A percentile compares a stretch with the other conserved stretches of the same genome.
Evolutionary conservation across 164 flowering plant species (phyloP).

Genomic region (Pachysandra terminalis): DNA sequence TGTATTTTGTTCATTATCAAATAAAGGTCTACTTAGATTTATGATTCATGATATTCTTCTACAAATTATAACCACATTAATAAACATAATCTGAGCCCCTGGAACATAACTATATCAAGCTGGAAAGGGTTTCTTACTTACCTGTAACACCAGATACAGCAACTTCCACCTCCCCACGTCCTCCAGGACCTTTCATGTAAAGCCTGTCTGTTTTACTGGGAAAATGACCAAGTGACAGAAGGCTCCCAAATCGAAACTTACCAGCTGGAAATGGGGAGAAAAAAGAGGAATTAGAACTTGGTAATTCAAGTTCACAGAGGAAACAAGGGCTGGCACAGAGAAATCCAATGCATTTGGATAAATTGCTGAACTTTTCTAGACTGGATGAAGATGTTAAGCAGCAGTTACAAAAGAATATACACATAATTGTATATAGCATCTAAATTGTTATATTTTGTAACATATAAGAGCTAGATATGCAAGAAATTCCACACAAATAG

Average conservation of each 20-base stretch:
- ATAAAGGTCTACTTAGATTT: too few species aligned
- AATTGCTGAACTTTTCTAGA: too few species aligned
- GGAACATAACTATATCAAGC: too few species aligned
- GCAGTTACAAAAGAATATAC: too few species aligned
- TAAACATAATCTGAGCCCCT: background rate
- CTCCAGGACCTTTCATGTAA: conserved; percentile 99
- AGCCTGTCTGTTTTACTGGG: conserved; percentile 75
- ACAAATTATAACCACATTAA: too few species aligned
- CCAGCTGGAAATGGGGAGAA: conserved; percentile 63
- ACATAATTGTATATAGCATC: too few species aligned
- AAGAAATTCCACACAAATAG: background rate
- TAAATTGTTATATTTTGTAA: too few species aligned
- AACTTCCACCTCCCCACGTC: conserved; percentile 98
- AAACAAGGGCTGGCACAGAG: background rate
- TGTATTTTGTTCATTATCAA: background rate
- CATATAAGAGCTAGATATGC: background rate
- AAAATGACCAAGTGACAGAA: conserved; percentile 61
- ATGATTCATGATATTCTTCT: too few species aligned
- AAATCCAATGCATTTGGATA: too few species aligned
- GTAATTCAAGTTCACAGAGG: background rate
- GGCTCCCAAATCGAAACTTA: conserved; percentile 80
- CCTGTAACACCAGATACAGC: conserved; percentile 96
- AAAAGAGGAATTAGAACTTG: conserved; percentile 6
- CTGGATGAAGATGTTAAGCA: too few species aligned
- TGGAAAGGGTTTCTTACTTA: conserved; percentile 14